phyloP scores from a whole-genome alignment of 495 filamentous ascomycete genomes.

The Ascodesmis nigricans region DNA sequence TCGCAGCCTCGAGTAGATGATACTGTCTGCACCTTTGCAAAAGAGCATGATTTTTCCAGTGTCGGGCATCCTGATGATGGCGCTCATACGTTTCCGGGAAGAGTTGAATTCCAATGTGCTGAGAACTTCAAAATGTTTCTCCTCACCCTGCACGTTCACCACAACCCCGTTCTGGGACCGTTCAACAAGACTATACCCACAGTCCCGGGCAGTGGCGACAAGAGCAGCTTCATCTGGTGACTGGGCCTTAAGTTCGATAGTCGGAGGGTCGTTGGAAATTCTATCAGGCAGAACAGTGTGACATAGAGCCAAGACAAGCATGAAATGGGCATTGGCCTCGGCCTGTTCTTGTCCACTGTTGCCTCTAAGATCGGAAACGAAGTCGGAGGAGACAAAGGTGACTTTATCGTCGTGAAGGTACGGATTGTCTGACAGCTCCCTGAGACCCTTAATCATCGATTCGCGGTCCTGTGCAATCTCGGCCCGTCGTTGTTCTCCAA shows the following conservation, averaged over 20 bases:
- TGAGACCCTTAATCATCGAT: conserved; percentile 47
- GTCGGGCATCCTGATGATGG: conserved; percentile 89
- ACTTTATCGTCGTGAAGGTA: conserved; percentile 76
- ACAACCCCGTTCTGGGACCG: conserved; percentile 54
- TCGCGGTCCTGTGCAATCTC: conserved; percentile 60
- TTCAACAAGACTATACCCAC: conserved; percentile 87
- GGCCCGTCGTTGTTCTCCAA: conserved; percentile 45
- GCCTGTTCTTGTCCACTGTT: conserved; percentile 56
- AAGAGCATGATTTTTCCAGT: conserved; percentile 67
- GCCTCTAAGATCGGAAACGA: conserved; percentile 57
- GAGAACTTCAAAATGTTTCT: conserved; percentile 63
- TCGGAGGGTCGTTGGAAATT: conserved; percentile 67
- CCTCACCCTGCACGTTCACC: conserved; percentile 68
- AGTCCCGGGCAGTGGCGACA: conserved; percentile 82
- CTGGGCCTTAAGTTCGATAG: conserved; percentile 88
- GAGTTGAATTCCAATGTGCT: conserved; percentile 98
- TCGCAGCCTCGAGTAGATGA: conserved; percentile 84
- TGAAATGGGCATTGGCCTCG: conserved; percentile 63
- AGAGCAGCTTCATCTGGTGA: conserved; percentile 93
- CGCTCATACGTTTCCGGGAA: conserved; percentile 90
- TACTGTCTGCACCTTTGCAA: conserved; percentile 94
- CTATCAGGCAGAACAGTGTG: conserved; percentile 90
- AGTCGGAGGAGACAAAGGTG: conserved; percentile 82
- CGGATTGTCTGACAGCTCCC: conserved; percentile 65
- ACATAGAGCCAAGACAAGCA: conserved; percentile 84